These are phyloP conservation scores for Botryotinia convoluta DNA, from an alignment of 2,329 filamentous ascomycete genomes.

Conservation along the genomic window DNA sequence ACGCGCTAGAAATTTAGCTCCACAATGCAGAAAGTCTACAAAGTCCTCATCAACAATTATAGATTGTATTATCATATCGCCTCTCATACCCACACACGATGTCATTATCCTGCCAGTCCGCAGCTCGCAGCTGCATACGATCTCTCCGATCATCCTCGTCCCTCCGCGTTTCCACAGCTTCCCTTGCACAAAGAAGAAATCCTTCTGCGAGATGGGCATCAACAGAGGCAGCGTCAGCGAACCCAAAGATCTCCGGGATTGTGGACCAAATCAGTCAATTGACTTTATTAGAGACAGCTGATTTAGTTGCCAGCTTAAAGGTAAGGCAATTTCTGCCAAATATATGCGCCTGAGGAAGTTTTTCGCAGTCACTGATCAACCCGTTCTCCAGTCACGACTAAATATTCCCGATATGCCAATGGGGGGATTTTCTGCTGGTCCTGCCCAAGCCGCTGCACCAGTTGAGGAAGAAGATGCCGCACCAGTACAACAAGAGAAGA, in stretches of 20 bases:
- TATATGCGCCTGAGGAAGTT: background rate
- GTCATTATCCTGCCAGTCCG: constrained; percentile 62
- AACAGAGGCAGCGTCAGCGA: constrained; percentile 67
- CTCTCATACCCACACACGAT: constrained; percentile 45
- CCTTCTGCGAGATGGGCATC: constrained; percentile 75
- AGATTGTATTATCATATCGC: constrained; percentile 20
- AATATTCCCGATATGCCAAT: constrained; percentile 98
- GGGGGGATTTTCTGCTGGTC: constrained; percentile 76
- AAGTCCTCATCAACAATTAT: constrained; percentile 28
- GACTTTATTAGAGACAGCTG: constrained; percentile 94
- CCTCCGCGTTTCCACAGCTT: constrained; percentile 46
- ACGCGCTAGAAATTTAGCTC: constrained; percentile 24
- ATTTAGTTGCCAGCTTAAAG: constrained; percentile 93
- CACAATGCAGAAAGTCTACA: constrained; percentile 21
- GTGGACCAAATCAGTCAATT: constrained; percentile 99
- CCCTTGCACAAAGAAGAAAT: constrained; percentile 48
- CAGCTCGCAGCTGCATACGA: constrained; percentile 62
- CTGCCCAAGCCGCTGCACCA: constrained; percentile 57
- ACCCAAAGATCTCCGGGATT: constrained; percentile 90
- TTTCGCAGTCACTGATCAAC: constrained; percentile 25
- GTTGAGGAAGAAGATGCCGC: constrained; percentile 84
- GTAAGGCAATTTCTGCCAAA: constrained; percentile 48
- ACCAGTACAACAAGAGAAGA: constrained; percentile 89
- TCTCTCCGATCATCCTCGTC: constrained; percentile 53
- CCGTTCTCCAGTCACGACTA: constrained; percentile 66